These are phyloP conservation scores for Choiromyces venosus DNA, from an alignment of 495 filamentous ascomycete species.

Conservation along the genomic window DNA sequence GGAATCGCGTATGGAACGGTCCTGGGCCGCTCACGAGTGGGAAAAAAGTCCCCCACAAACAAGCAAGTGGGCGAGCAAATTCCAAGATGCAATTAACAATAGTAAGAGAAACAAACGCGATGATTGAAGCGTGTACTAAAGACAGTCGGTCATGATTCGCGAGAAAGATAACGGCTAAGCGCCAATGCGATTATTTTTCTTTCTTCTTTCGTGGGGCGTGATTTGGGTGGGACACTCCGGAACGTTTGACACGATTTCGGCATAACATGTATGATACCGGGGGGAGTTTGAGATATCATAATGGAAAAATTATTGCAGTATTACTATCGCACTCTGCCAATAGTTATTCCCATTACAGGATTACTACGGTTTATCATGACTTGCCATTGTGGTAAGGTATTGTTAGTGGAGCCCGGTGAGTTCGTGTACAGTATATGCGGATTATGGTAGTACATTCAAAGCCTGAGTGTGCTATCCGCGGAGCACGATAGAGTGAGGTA, in stretches of 20 bases:
- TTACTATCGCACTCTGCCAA: not conserved
- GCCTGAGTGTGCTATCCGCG: not conserved
- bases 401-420: not conserved
- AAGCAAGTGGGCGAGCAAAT: not conserved
- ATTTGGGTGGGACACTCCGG: not conserved
- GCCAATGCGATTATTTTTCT: not conserved
- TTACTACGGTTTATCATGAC: no score
- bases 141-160: not conserved
- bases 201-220: not conserved
- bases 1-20: not conserved
- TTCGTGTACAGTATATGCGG: no score
- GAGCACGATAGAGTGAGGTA: no score
- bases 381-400: no score
- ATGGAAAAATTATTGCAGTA: not conserved
- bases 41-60: not conserved
- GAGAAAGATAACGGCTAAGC: not conserved
- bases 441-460: not conserved
- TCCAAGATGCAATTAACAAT: not conserved
- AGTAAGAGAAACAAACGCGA: not conserved
- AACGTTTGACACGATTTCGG: not conserved
- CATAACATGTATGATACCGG: not conserved
- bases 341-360: not conserved
- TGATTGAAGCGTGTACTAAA: not conserved
- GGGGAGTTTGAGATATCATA: not conserved
- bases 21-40: not conserved